These are phyloP conservation scores for Aspergillus biplanus DNA, from an alignment of 495 filamentous ascomycete species.

Conservation along the genomic window DNA sequence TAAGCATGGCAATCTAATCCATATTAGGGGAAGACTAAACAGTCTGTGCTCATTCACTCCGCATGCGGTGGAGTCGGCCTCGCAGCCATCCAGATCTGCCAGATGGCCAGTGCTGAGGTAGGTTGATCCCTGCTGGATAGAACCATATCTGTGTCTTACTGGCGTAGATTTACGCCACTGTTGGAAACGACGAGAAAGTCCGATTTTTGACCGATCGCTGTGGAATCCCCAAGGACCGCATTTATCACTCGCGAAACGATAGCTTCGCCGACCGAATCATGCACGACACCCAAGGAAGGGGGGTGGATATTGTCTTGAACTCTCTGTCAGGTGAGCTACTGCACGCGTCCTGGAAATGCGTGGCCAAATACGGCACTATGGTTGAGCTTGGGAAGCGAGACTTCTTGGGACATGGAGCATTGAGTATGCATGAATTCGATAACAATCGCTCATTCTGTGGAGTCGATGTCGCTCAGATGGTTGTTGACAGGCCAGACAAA, in stretches of 20 bases:
- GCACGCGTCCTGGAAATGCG: neutral
- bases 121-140: too few relatives aligned
- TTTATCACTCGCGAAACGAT: neutral
- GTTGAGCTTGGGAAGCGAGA: neutral
- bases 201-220: neutral
- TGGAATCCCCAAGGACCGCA: constrained; percentile 2
- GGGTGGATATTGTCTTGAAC: neutral
- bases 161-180: neutral
- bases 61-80: constrained; percentile 18
- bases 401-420: neutral
- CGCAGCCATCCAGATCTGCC: constrained; percentile 11
- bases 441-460: neutral
- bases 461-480: neutral
- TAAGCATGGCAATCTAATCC: neutral
- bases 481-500: neutral
- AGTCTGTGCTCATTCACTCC: constrained; percentile 17
- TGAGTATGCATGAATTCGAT: neutral
- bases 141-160: too few relatives aligned
- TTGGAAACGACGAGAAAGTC: neutral
- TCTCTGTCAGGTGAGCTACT: neutral
- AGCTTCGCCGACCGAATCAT: neutral
- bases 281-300: neutral
- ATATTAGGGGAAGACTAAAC: too few relatives aligned
- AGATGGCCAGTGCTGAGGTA: constrained; percentile 8
- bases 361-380: neutral